Conservation (phyloP, 306 rosid genomes). For the Cucumis cinereus region DNA sequence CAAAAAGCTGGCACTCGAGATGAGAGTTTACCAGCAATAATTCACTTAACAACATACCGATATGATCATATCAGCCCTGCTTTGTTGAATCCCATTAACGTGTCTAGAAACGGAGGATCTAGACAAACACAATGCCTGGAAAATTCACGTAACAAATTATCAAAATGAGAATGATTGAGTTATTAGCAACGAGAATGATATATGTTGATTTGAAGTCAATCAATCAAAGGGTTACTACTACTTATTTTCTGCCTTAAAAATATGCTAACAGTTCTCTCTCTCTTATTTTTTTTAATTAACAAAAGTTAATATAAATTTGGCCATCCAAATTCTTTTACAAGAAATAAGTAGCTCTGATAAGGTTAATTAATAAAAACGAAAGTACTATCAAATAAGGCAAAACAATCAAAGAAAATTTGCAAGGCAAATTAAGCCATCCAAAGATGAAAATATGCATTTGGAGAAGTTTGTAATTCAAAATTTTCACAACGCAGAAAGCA, state of each 20-base stretch:
- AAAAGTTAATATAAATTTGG: background rate
- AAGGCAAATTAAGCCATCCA: background rate
- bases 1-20: background rate
- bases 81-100: conserved; percentile 44
- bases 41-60: conserved; percentile 39
- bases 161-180: background rate
- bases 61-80: conserved; percentile 72
- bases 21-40: background rate
- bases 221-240: background rate
- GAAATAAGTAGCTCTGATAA: background rate
- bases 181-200: background rate
- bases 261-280: background rate
- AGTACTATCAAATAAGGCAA: background rate
- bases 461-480: background rate
- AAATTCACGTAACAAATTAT: background rate
- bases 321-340: background rate
- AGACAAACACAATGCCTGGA: conserved; percentile 69
- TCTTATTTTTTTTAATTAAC: too few relatives aligned
- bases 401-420: background rate
- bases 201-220: background rate
- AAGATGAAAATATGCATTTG: background rate
- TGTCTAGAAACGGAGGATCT: conserved; percentile 22
- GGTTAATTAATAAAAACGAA: background rate
- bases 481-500: background rate
- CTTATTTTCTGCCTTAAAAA: background rate